Evolutionary conservation across 305 asterid species (phyloP).

Genomic region (Rubia peregrina): DNA sequence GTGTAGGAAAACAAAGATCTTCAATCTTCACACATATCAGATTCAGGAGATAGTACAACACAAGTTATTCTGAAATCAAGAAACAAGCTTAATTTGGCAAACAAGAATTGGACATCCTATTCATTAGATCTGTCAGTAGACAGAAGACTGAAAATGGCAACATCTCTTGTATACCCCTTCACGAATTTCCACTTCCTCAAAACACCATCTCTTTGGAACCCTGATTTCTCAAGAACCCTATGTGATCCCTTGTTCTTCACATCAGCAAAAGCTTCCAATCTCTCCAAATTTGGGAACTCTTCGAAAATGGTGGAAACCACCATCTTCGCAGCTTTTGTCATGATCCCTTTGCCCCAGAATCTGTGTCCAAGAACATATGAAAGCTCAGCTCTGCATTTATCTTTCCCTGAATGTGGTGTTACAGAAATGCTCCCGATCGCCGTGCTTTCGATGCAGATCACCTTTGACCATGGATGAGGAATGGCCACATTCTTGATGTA

Average conservation of each 20-base stretch:
- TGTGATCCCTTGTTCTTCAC: conserved; percentile 38
- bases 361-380: conserved; percentile 41
- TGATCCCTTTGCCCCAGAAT: conserved; percentile 51
- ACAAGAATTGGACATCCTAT: neutral
- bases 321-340: conserved; percentile 42
- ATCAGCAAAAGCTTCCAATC: conserved; percentile 46
- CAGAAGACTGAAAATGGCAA: conserved; percentile 34
- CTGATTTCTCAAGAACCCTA: conserved; percentile 48
- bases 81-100: neutral
- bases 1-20: no score
- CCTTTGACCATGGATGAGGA: conserved; percentile 47
- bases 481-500: conserved; percentile 35
- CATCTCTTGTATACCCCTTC: conserved; percentile 34
- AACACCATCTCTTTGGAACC: conserved; percentile 44
- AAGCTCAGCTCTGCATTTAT: conserved; percentile 39
- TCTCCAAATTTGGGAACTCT: conserved; percentile 39
- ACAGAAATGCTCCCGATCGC: conserved; percentile 37
- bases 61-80: neutral
- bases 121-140: conserved; percentile 8
- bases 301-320: conserved; percentile 28
- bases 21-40: no score
- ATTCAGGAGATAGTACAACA: no score
- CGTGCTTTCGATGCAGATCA: conserved; percentile 25
- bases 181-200: conserved; percentile 26
- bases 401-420: conserved; percentile 27